These are phyloP conservation scores for Paraconiothyrium brasiliense DNA, from an alignment of 2,329 filamentous ascomycete genomes.

Conservation along the genomic window DNA sequence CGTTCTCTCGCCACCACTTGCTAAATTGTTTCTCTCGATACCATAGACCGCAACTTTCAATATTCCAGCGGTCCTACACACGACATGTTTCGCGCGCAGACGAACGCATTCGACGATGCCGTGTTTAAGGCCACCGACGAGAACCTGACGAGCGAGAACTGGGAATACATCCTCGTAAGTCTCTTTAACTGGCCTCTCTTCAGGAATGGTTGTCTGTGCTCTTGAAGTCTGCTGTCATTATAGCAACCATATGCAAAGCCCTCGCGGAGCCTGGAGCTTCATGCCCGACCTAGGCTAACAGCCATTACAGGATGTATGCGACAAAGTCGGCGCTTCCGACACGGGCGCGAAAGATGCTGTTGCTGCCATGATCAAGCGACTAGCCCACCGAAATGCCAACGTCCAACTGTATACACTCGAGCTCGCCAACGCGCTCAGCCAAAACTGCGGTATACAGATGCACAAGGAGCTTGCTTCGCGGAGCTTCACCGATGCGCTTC, in stretches of 20 bases:
- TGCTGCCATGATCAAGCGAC: conserved; percentile 87
- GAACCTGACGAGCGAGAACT: conserved; percentile 88
- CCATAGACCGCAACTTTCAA: neutral
- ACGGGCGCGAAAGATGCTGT: conserved; percentile 81
- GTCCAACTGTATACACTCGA: conserved; percentile 92
- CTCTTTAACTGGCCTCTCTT: neutral
- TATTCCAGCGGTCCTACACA: conserved; percentile 12
- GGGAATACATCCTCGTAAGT: conserved; percentile 72
- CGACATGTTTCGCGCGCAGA: conserved; percentile 62
- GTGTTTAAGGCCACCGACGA: conserved; percentile 92
- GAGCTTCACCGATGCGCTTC: conserved; percentile 91
- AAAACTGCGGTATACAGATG: conserved; percentile 87
- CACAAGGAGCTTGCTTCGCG: conserved; percentile 90
- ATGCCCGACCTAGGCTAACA: conserved; percentile 20
- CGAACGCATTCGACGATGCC: conserved; percentile 75
- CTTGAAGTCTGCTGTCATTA: neutral
- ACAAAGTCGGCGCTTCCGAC: conserved; percentile 64
- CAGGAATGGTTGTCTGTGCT: neutral
- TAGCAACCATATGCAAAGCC: neutral
- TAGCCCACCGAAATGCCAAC: conserved; percentile 94
- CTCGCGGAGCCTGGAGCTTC: neutral
- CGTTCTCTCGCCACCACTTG: conserved; percentile 15
- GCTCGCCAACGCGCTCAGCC: conserved; percentile 89
- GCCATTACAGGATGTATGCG: conserved; percentile 64
- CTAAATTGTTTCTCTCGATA: neutral